A percentile compares a stretch with the other conserved stretches of the same genome.
These are phyloP conservation scores for Ormosia semicastrata DNA, from an alignment of 306 rosid species.

Conservation along the genomic window DNA sequence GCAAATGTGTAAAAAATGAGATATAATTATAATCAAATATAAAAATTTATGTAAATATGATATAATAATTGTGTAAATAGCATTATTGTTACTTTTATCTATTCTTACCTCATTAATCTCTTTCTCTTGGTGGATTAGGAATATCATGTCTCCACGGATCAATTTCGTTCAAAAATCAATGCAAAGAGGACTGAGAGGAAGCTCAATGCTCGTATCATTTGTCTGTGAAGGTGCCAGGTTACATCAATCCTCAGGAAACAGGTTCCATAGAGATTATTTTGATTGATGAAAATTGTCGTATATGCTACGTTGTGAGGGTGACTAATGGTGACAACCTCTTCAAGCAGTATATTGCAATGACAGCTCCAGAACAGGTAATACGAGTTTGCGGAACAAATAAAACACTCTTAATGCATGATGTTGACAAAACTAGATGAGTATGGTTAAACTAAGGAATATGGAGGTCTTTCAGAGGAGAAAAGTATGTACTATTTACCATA, in stretches of 20 bases:
- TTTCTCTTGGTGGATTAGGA: neutral
- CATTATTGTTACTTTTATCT: neutral
- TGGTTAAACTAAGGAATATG: neutral
- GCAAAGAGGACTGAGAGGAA: neutral
- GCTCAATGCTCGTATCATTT: neutral
- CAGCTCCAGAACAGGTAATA: neutral
- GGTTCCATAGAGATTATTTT: neutral
- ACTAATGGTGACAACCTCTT: constrained; percentile 6
- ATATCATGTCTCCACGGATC: neutral
- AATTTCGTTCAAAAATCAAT: neutral
- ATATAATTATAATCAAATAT: too few relatives aligned
- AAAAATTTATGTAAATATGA: too few relatives aligned
- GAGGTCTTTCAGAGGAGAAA: neutral
- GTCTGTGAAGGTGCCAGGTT: neutral
- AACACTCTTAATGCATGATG: neutral
- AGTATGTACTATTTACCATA: neutral
- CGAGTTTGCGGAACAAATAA: neutral
- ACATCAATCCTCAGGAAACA: neutral
- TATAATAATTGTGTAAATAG: too few relatives aligned
- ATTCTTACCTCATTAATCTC: neutral
- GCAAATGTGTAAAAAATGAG: too few relatives aligned
- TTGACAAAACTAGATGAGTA: neutral
- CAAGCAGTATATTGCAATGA: neutral
- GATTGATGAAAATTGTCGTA: neutral
- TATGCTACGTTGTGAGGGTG: constrained; percentile 12